Evolutionary conservation across 768 basidiomycete genomes (phyloP).

Genomic region (Chlorophyllum brunneum): DNA sequence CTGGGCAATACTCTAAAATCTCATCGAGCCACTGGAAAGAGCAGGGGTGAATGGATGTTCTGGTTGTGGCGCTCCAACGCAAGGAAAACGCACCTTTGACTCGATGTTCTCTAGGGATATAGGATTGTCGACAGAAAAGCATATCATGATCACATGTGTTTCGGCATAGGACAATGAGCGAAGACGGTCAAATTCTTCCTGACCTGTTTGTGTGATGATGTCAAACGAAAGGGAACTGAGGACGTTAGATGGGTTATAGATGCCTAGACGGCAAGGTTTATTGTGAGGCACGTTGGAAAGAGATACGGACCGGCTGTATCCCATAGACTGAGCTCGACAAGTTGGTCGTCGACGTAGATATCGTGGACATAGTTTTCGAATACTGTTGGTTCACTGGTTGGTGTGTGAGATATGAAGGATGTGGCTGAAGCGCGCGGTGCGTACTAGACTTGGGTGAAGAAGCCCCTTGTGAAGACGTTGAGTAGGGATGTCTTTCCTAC

Average conservation of each 20-base stretch:
- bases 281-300: neutral
- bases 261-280: neutral
- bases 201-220: slow-evolving; percentile 47
- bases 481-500: slow-evolving; percentile 79
- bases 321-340: slow-evolving; percentile 92
- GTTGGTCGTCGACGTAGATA: slow-evolving; percentile 78
- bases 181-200: slow-evolving; percentile 93
- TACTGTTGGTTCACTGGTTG: slow-evolving; percentile 79
- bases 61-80: too few relatives aligned
- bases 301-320: slow-evolving; percentile 83
- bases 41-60: too few relatives aligned
- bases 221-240: slow-evolving; percentile 12
- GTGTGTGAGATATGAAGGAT: slow-evolving; percentile 3
- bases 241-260: slow-evolving; percentile 6
- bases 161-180: slow-evolving; percentile 95
- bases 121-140: slow-evolving; percentile 96
- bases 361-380: slow-evolving; percentile 98
- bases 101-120: slow-evolving; percentile 96
- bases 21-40: slow-evolving; percentile 90
- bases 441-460: slow-evolving; percentile 93
- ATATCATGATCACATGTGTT: slow-evolving; percentile 94
- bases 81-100: slow-evolving; percentile 66
- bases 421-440: slow-evolving; percentile 23
- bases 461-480: slow-evolving; percentile 87
- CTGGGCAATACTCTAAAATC: slow-evolving; percentile 88